Base-by-base conservation (phyloP, 805 yeast genomes). In the Nakazawaea ambrosiae region DNA sequence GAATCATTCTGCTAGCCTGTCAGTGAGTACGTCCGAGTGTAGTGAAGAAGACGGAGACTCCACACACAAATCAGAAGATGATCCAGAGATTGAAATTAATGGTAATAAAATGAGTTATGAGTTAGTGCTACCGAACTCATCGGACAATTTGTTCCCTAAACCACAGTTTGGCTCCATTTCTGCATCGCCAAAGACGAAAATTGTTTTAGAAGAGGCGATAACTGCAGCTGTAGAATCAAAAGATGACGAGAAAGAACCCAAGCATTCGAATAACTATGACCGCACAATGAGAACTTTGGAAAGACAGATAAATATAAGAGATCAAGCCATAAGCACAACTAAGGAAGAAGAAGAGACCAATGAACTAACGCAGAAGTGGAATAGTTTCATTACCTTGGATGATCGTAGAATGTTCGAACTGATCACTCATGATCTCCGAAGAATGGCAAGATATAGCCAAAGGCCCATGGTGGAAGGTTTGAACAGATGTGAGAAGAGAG, bases 361-460 rank as follows among this genome's bases (percentile, higher is more conserved):
- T 25, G 39, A 32, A 5, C 8, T 27, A 7, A 12, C 23, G 12
- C 36, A 31, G 23, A 38, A 9, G 51, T 58, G 58, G 41, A 47
- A 9, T 39, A 42, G 14, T 49, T 48, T 12, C 17, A 19, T 39
- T 12, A 55, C 58, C 35, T 36, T 56, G 8, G 49, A 49, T 23
- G 50, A 49, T 26, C 38, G 55, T 24, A 50, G 51, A 23, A 41
- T 37, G 36, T 53, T 54, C 34, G 62, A 55, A 30, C 43, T 44
- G 23, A 50, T 57, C 3, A 46, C 58, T 7, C 51, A 50, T 31
- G 55, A 56, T 27, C 38, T 57, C 20, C 42, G 60, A n/a, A 55
- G 48, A 18, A 17, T 56, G 36, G 51, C 49, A 3, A 30, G 53
- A 20, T 54, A 44, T 39, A 50, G 49, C 38, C 46, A 46, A 30